Evolutionary conservation across 2,329 filamentous ascomycete genomes (phyloP), one percentile per base, ranked within the genome.

Genomic region (Aphanoascus verrucosus): DNA sequence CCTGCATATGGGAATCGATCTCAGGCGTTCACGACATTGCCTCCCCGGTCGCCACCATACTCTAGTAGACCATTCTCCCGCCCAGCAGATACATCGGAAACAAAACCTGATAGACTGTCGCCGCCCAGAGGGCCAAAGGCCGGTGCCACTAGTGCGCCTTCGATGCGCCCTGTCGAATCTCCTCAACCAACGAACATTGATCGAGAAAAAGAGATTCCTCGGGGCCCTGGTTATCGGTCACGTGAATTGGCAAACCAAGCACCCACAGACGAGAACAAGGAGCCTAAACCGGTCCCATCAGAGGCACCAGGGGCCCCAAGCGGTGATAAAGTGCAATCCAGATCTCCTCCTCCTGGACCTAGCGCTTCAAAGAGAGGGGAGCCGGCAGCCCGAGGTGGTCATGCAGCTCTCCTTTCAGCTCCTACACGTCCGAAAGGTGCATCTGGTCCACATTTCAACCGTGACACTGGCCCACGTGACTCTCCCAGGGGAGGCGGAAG

Each of bases 361-460:
- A 69, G 71, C 15, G 64, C 67, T 51, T 59, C 67, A 15, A 67
- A 65, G 49, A 63, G 64, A 7, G 59, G 66, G 49, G 64, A 67
- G 7, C 60, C 67, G 11, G 67, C 69, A 37, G 65, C 58, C 59
- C 70, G 72, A 12, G 65, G 65, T 8, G 61, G 65, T 4, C 71
- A 65, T 54, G 60, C 68, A 41, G 69, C 71, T 31, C 56, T 74
- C n/a, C 59, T 74, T 11, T 69, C 70, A 31, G 73, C 72, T 20
- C 74, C 74, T n/a, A 74, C 72, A 8, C 67, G 72, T 12, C 74
- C 74, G 43, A 72, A 72, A 35, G 72, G 72, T 44, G 67, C 63
- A 38, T 55, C 64, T 32, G 63, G 60, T 50, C 64, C 65, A 62
- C 64, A 17, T 45, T 57, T 55, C 20, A 49, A 38, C n/a, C 19